These are phyloP conservation scores for Echium plantagineum DNA, from an alignment of 257 asterid genomes.

Conservation along the genomic window DNA sequence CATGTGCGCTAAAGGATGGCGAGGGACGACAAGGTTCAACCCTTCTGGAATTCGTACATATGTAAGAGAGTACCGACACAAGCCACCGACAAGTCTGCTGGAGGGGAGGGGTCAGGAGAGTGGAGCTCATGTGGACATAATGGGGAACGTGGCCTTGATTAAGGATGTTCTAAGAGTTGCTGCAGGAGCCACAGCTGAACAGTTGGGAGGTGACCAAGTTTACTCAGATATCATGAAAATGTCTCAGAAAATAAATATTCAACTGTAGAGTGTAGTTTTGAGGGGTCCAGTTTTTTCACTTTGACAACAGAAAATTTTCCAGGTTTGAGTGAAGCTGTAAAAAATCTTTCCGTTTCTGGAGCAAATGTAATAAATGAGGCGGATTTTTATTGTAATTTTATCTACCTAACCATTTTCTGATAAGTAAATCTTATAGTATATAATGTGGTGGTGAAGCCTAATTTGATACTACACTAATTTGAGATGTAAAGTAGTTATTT, in stretches of 20 bases:
- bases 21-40: conserved; percentile 69
- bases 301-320: too few relatives aligned
- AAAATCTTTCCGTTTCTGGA: too few relatives aligned
- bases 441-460: too few relatives aligned
- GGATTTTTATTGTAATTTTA: too few relatives aligned
- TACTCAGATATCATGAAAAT: conserved; percentile 61
- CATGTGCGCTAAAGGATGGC: conserved; percentile 89
- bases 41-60: conserved; percentile 59
- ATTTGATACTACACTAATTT: too few relatives aligned
- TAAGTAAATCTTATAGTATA: too few relatives aligned
- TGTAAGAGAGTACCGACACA: conserved; percentile 62
- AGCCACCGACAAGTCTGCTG: conserved; percentile 55
- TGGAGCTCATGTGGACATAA: conserved; percentile 74
- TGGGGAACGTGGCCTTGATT: conserved; percentile 73
- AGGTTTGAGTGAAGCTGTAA: too few relatives aligned
- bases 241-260: conserved; percentile 43
- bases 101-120: conserved; percentile 84
- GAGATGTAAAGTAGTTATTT: too few relatives aligned
- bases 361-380: too few relatives aligned
- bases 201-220: conserved; percentile 53
- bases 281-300: too few relatives aligned
- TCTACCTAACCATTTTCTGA: too few relatives aligned
- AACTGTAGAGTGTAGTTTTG: conserved; percentile 13
- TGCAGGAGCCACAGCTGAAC: conserved; percentile 54
- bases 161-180: conserved; percentile 72